These are phyloP conservation scores for Handroanthus guayacan DNA, from an alignment of 257 asterid genomes.

Conservation along the genomic window DNA sequence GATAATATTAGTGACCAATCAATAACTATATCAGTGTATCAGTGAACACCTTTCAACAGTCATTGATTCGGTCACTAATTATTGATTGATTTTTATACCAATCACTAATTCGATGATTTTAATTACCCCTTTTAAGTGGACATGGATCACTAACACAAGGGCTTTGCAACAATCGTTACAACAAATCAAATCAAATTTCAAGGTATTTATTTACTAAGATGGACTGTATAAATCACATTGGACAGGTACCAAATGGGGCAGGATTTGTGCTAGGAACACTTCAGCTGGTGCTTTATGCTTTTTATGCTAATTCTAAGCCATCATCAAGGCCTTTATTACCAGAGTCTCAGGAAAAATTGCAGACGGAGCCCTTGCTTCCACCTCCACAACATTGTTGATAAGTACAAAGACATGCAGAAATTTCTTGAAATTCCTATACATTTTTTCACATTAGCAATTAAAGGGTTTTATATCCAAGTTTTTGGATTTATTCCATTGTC, in stretches of 20 bases:
- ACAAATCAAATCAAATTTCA: not conserved
- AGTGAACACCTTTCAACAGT: no score
- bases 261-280: constrained; percentile 57
- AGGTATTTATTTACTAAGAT: not conserved
- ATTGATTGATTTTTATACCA: no score
- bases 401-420: not conserved
- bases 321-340: constrained; percentile 27
- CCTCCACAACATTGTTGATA: constrained; percentile 16
- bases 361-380: constrained; percentile 50
- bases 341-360: constrained; percentile 37
- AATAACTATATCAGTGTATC: no score
- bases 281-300: constrained; percentile 58
- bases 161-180: no score
- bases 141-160: no score
- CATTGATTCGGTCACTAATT: no score
- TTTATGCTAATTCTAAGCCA: constrained; percentile 39
- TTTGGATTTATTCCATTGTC: no score
- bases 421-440: not conserved
- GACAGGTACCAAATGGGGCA: constrained; percentile 65
- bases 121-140: no score
- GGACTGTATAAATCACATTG: not conserved
- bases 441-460: not conserved
- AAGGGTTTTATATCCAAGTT: no score
- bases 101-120: no score
- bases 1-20: no score